Evolutionary conservation across 345 rosid genomes (phyloP).

Genomic region (Rhizophora apiculata): DNA sequence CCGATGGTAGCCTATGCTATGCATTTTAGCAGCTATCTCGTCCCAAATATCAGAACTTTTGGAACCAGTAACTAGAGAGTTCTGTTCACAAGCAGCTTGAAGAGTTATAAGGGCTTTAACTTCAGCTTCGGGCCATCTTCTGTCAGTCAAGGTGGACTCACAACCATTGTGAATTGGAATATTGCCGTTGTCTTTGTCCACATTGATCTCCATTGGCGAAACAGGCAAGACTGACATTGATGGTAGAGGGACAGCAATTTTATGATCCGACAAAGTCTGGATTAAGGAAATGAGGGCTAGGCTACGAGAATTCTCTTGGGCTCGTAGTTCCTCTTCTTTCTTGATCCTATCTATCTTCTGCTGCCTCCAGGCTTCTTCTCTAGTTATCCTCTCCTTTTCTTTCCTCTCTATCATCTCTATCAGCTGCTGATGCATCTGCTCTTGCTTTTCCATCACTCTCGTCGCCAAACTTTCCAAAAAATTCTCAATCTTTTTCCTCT

Average conservation of each 20-base stretch:
- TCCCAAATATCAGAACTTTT: conserved; percentile 55
- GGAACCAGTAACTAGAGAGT: conserved; percentile 30
- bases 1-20: conserved; percentile 49
- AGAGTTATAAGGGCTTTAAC: conserved; percentile 61
- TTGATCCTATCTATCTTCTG: conserved; percentile 56
- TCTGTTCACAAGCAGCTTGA: conserved; percentile 45
- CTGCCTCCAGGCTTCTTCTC: conserved; percentile 83
- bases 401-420: conserved; percentile 61
- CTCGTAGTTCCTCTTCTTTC: conserved; percentile 53
- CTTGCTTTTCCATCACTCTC: conserved; percentile 71
- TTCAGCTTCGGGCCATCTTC: conserved; percentile 76
- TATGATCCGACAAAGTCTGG: conserved; percentile 44
- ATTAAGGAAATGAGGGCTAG: conserved; percentile 61
- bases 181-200: conserved; percentile 24
- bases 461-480: conserved; percentile 51
- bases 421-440: conserved; percentile 66
- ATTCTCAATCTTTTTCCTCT: conserved; percentile 47
- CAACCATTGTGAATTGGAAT: conserved; percentile 23
- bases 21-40: conserved; percentile 57
- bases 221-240: background rate
- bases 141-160: background rate
- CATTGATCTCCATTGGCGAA: background rate
- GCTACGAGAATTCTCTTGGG: conserved; percentile 53
- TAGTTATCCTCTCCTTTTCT: conserved; percentile 54
- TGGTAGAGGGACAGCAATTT: conserved; percentile 27